phyloP scores from a whole-genome alignment of 805 yeast genomes.

The Kurtzmaniella fragi region DNA sequence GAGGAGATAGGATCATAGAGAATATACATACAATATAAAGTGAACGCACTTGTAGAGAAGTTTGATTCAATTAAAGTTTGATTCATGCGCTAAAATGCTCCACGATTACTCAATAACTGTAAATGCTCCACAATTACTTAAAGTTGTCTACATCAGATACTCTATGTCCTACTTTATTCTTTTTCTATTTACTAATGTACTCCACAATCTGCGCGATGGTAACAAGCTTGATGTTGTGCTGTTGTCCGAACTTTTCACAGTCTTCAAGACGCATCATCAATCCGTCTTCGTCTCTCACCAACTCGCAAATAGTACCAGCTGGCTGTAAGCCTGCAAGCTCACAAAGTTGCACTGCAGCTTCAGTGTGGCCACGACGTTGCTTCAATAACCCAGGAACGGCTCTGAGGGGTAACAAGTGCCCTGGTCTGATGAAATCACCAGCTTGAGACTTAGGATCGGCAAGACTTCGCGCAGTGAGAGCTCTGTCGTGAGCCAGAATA shows the following conservation, averaged over 20 bases:
- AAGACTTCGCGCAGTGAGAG: constrained; percentile 68
- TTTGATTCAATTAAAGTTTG: too few species aligned
- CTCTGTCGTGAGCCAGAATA: constrained; percentile 90
- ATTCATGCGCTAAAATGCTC: too few species aligned
- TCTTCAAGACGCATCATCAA: constrained; percentile 91
- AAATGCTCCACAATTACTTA: too few species aligned
- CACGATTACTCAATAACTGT: too few species aligned
- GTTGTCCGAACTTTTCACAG: constrained; percentile 64
- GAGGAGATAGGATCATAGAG: neutral
- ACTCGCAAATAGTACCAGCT: constrained; percentile 90
- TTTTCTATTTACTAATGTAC: constrained; percentile 33
- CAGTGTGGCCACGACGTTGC: constrained; percentile 91
- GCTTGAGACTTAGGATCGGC: constrained; percentile 58
- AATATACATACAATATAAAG: neutral
- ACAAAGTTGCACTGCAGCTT: constrained; percentile 90
- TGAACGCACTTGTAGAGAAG: too few species aligned
- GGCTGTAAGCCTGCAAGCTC: constrained; percentile 71
- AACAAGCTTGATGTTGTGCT: constrained; percentile 62
- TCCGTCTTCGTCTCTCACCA: constrained; percentile 91
- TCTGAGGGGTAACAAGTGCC: constrained; percentile 89
- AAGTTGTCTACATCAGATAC: too few species aligned
- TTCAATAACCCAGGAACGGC: constrained; percentile 83
- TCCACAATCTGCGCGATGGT: constrained; percentile 72
- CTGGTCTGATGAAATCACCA: constrained; percentile 79
- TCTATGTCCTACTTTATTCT: too few species aligned